Conservation (phyloP, 345 rosid species). For the Camelina laxa region DNA sequence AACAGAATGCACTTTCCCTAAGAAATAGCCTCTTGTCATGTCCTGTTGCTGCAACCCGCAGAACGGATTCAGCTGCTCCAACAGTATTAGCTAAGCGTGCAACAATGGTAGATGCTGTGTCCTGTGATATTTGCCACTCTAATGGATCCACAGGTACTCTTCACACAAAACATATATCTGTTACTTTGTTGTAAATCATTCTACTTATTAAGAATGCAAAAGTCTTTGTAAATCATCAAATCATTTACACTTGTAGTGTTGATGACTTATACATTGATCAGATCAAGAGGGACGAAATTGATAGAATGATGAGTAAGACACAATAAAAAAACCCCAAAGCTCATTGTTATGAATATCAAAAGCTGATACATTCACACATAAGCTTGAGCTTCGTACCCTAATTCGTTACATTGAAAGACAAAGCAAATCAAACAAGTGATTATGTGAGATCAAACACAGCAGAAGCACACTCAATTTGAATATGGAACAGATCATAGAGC, state of each 20-base stretch:
- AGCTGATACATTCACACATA: conserved; percentile 11
- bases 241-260: not conserved
- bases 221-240: conserved; percentile 9
- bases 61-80: conserved; percentile 92
- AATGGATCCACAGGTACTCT: conserved; percentile 96
- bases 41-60: conserved; percentile 95
- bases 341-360: not conserved
- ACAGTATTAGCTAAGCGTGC: conserved; percentile 90
- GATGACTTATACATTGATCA: not conserved
- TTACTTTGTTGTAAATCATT: conserved; percentile 7
- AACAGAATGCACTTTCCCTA: conserved; percentile 49
- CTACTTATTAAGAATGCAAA: not conserved
- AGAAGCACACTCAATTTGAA: not conserved
- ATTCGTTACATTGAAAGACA: not conserved
- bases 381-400: not conserved
- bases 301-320: not conserved
- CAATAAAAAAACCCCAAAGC: not conserved
- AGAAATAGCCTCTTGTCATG: conserved; percentile 89
- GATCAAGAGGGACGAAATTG: not conserved
- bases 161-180: conserved; percentile 15
- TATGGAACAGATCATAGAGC: not conserved
- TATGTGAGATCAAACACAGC: not conserved
- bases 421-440: conserved; percentile 2
- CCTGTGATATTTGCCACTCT: conserved; percentile 98
- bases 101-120: conserved; percentile 69